phyloP scores from a whole-genome alignment of 1,284 basidiomycete genomes.

The Leccinum huronense region DNA sequence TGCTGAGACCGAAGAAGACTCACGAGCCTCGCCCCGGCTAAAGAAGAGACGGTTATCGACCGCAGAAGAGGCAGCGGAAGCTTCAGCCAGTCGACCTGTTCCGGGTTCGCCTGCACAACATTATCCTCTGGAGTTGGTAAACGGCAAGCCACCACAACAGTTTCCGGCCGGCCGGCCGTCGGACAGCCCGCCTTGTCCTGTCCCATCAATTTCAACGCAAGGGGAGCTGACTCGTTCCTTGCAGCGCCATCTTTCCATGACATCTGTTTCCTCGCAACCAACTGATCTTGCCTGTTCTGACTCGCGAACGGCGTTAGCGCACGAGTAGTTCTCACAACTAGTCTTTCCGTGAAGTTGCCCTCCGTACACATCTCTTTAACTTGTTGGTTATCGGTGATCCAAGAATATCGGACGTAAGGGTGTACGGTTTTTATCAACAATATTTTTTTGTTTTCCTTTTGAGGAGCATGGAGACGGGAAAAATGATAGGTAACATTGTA shows the following conservation, averaged over 20 bases:
- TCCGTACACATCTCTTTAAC: neutral
- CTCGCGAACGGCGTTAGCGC: constrained; percentile 27
- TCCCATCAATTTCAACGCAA: constrained; percentile 13
- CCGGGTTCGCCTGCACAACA: constrained; percentile 5
- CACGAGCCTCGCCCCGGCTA: constrained; percentile 22
- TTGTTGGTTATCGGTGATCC: neutral
- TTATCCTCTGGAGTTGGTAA: constrained; percentile 24
- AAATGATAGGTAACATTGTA: constrained; percentile 26
- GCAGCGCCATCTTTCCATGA: constrained; percentile 33
- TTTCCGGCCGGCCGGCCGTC: constrained; percentile 27
- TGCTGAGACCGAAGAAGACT: constrained; percentile 10
- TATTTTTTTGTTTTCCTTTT: constrained; percentile 3
- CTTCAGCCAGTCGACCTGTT: constrained; percentile 8
- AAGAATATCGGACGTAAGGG: constrained; percentile 4
- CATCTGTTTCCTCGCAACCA: constrained; percentile 18
- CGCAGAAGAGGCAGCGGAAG: constrained; percentile 2
- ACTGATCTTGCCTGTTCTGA: constrained; percentile 21
- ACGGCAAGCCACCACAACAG: constrained; percentile 35
- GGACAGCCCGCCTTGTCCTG: constrained; percentile 5
- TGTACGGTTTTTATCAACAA: constrained; percentile 15
- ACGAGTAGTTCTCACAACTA: constrained; percentile 14
- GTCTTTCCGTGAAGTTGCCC: neutral
- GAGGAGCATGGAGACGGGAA: constrained; percentile 3
- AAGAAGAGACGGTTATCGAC: constrained; percentile 31
- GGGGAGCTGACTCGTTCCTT: constrained; percentile 25